phyloP scores from a whole-genome alignment of 768 basidiomycete species.

The Tephrocybe sp. region DNA sequence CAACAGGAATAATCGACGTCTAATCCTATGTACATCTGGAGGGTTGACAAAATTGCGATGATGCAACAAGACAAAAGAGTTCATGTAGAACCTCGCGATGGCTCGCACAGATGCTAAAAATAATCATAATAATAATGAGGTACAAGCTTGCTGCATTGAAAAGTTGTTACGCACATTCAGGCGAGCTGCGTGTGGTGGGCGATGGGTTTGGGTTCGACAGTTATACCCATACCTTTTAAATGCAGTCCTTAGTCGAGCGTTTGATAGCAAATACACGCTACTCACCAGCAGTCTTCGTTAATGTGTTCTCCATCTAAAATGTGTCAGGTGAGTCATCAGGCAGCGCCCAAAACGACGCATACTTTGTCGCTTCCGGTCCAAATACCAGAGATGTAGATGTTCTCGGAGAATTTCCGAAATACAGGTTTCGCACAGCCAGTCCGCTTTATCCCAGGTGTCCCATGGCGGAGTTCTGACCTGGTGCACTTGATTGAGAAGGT shows the following conservation, averaged over 20 bases:
- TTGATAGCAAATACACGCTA: background rate
- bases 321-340: slow-evolving; percentile 2
- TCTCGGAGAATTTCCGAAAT: slow-evolving; percentile 22
- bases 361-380: slow-evolving; percentile 23
- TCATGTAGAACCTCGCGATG: slow-evolving; percentile 7
- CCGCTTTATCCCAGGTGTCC: slow-evolving; percentile 25
- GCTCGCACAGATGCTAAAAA: slow-evolving; percentile 22
- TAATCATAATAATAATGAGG: background rate
- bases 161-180: slow-evolving; percentile 29
- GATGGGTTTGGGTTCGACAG: slow-evolving; percentile 27
- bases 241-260: background rate
- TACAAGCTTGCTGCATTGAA: background rate
- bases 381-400: slow-evolving; percentile 28
- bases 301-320: slow-evolving; percentile 12
- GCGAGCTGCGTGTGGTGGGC: slow-evolving; percentile 20
- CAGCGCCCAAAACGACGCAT: background rate
- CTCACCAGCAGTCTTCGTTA: slow-evolving; percentile 28
- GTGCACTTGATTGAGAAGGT: slow-evolving; percentile 16
- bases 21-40: no score
- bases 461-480: slow-evolving; percentile 12
- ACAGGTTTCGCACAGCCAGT: slow-evolving; percentile 31
- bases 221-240: slow-evolving; percentile 31
- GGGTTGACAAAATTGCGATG: no score
- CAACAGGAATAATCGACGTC: no score
- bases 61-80: no score